A percentile compares a stretch with the other conserved stretches of the same genome.
phyloP scores from a whole-genome alignment of 2,329 filamentous ascomycete genomes.

The Calonectria henricotiae region DNA sequence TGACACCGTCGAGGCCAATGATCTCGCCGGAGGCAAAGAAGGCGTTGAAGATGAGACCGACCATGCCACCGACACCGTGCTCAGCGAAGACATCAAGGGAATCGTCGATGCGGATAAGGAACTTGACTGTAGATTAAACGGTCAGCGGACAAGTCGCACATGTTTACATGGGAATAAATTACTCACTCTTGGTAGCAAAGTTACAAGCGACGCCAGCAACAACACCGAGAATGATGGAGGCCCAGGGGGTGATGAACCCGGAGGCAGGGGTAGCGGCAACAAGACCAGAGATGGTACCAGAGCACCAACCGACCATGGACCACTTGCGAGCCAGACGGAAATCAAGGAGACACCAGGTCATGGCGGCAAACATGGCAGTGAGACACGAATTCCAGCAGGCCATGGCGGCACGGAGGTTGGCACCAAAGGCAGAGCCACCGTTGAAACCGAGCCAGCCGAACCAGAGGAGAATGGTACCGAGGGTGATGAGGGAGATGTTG shows the following conservation, averaged over 20 bases:
- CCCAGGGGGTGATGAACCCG: slow-evolving; percentile 79
- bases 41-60: slow-evolving; percentile 81
- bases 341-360: slow-evolving; percentile 96
- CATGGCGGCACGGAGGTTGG: slow-evolving; percentile 94
- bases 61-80: slow-evolving; percentile 79
- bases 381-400: slow-evolving; percentile 99
- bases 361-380: slow-evolving; percentile 91
- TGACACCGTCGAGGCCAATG: slow-evolving; percentile 84
- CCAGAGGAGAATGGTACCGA: slow-evolving; percentile 96
- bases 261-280: slow-evolving; percentile 80
- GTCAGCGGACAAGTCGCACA: slow-evolving; percentile 35
- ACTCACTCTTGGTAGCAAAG: slow-evolving; percentile 75
- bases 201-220: slow-evolving; percentile 78
- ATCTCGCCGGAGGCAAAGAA: slow-evolving; percentile 80
- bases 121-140: slow-evolving; percentile 66
- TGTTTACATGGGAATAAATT: not conserved
- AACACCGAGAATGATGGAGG: slow-evolving; percentile 77
- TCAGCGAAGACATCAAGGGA: slow-evolving; percentile 82
- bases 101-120: slow-evolving; percentile 77
- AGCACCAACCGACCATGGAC: slow-evolving; percentile 85
- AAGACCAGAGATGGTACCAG: slow-evolving; percentile 79
- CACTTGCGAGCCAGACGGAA: slow-evolving; percentile 95
- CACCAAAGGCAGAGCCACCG: slow-evolving; percentile 93
- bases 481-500: slow-evolving; percentile 97
- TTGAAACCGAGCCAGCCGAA: slow-evolving; percentile 99